A percentile compares a stretch with the other conserved stretches of the same genome.
These are phyloP conservation scores for Salicornia ramosissima DNA, from an alignment of 148 eudicot species.

Conservation along the genomic window DNA sequence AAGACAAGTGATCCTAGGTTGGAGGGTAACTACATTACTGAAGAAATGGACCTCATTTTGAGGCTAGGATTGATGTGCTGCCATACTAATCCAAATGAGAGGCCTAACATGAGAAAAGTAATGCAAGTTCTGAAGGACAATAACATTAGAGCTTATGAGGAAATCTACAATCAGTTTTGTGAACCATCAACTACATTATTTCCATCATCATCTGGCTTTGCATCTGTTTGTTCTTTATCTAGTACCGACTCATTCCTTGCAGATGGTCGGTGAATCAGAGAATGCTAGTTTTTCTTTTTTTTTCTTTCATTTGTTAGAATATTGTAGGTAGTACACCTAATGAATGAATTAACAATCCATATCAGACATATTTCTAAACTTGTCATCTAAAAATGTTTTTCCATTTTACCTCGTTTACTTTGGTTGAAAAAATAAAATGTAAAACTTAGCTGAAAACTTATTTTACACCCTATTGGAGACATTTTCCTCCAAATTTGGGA, in stretches of 20 bases:
- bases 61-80: conserved; percentile 12
- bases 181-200: background rate
- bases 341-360: no score
- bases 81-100: background rate
- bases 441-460: no score
- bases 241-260: conserved; percentile 5
- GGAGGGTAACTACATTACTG: conserved; percentile 10
- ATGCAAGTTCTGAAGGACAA: background rate
- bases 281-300: no score
- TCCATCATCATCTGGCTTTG: background rate
- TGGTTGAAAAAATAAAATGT: no score
- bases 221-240: conserved; percentile 2
- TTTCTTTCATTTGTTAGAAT: no score
- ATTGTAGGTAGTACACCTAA: no score
- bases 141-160: background rate
- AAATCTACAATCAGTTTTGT: background rate
- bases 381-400: no score
- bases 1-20: conserved; percentile 12
- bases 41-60: conserved; percentile 14
- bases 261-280: conserved; percentile 5
- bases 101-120: conserved; percentile 17
- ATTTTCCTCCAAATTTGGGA: no score
- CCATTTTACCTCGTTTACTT: no score
- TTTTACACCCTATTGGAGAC: no score
- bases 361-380: no score